Percentiles rank a stretch among this genome's conserved stretches.
phyloP scores from a whole-genome alignment of 768 basidiomycete genomes.

The Termitomyces sp. region DNA sequence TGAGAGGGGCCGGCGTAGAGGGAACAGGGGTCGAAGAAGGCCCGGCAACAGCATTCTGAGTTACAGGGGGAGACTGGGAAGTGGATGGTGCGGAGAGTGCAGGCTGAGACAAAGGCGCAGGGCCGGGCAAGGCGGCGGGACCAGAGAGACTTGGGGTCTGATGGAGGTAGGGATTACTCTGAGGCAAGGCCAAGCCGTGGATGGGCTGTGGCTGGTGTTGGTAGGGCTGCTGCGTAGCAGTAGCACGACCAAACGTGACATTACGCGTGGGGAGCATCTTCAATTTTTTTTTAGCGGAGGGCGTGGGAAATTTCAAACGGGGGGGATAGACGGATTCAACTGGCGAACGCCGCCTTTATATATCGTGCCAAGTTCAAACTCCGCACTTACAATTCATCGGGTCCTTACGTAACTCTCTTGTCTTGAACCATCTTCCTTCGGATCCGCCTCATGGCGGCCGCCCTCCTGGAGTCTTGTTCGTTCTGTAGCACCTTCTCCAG shows the following conservation, averaged over 20 bases:
- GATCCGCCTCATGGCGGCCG: conserved; percentile 3
- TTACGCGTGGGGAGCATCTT: conserved; percentile 68
- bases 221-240: conserved; percentile 31
- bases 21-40: conserved; percentile 53
- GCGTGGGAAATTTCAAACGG: conserved; percentile 39
- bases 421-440: conserved; percentile 25
- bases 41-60: conserved; percentile 44
- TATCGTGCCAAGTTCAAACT: conserved; percentile 39
- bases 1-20: conserved; percentile 67
- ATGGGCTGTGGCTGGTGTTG: conserved; percentile 37
- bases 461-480: background rate
- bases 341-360: conserved; percentile 34
- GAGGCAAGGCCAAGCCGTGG: conserved; percentile 52
- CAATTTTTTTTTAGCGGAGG: conserved; percentile 23
- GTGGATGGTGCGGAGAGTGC: conserved; percentile 25
- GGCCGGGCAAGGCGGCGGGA: conserved; percentile 40
- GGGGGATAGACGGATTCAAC: conserved; percentile 25
- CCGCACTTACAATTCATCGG: conserved; percentile 33
- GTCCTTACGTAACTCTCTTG: conserved; percentile 36
- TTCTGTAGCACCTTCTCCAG: background rate
- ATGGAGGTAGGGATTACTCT: conserved; percentile 44
- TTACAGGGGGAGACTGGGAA: conserved; percentile 21
- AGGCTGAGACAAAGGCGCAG: conserved; percentile 45
- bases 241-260: conserved; percentile 69
- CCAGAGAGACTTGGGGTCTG: conserved; percentile 5